These are phyloP conservation scores for Pulveroboletus sp. DNA, from an alignment of 1,284 basidiomycete genomes.

Conservation along the genomic window DNA sequence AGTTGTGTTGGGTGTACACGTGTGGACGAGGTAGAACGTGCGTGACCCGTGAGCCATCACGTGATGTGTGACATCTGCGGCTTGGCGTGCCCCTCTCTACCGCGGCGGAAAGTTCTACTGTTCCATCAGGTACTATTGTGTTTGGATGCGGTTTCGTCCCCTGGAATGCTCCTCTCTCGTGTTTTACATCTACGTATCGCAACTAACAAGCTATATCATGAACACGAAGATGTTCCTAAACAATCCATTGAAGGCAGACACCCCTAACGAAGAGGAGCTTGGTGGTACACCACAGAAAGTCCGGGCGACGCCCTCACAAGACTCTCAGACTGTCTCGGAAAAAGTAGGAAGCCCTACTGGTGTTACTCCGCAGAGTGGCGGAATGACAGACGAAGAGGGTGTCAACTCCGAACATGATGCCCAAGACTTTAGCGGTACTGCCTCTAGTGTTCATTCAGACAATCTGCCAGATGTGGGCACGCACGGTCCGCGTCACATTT, in stretches of 20 bases:
- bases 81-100: no score
- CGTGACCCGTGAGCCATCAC: background rate
- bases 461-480: background rate
- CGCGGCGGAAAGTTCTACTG: no score
- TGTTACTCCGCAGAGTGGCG: background rate
- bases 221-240: slow-evolving; percentile 11
- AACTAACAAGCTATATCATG: slow-evolving; percentile 13
- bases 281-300: background rate
- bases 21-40: no score
- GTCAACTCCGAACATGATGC: slow-evolving; percentile 11
- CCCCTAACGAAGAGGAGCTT: slow-evolving; percentile 22
- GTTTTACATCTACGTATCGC: slow-evolving; percentile 12
- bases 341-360: background rate
- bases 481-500: background rate
- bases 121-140: no score
- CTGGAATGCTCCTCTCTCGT: background rate
- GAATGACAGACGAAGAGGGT: background rate
- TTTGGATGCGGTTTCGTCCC: background rate
- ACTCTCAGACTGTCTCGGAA: background rate
- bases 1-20: no score
- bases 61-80: slow-evolving; percentile 12
- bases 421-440: slow-evolving; percentile 1
- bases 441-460: background rate
- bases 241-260: slow-evolving; percentile 6
- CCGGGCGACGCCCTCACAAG: background rate